These are phyloP conservation scores for Boletus reticuloceps DNA, from an alignment of 768 basidiomycete species.

Conservation along the genomic window DNA sequence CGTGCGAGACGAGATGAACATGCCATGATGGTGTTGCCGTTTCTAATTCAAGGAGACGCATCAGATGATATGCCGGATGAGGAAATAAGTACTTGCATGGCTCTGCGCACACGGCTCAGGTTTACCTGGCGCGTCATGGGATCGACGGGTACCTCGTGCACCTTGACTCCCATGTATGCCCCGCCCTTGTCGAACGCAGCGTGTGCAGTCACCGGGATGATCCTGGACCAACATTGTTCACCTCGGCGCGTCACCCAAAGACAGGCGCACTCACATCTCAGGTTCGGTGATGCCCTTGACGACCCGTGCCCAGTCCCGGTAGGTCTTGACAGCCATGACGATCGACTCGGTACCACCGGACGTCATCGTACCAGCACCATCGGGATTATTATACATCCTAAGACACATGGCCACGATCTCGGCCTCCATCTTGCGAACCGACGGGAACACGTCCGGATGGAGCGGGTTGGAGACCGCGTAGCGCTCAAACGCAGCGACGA, in stretches of 20 bases:
- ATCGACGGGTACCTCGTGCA: conserved; percentile 84
- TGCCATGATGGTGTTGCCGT: conserved; percentile 86
- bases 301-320: conserved; percentile 86
- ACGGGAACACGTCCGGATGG: conserved; percentile 92
- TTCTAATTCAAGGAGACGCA: conserved; percentile 42
- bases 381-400: conserved; percentile 78
- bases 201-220: conserved; percentile 83
- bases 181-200: conserved; percentile 95
- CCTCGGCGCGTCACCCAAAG: background rate
- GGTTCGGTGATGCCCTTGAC: conserved; percentile 88
- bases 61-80: background rate
- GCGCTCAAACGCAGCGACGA: conserved; percentile 75
- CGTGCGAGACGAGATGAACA: conserved; percentile 1
- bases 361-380: conserved; percentile 89
- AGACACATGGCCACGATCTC: conserved; percentile 90
- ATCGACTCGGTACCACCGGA: conserved; percentile 96
- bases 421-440: conserved; percentile 94
- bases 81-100: conserved; percentile 61
- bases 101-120: conserved; percentile 72
- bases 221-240: conserved; percentile 41
- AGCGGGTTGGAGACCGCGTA: conserved; percentile 89
- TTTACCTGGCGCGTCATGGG: conserved; percentile 73
- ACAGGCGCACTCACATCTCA: conserved; percentile 67
- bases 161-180: conserved; percentile 85
- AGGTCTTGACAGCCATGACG: conserved; percentile 91